Conservation (phyloP, 148 eudicot species). For the Euryodendron excelsum region DNA sequence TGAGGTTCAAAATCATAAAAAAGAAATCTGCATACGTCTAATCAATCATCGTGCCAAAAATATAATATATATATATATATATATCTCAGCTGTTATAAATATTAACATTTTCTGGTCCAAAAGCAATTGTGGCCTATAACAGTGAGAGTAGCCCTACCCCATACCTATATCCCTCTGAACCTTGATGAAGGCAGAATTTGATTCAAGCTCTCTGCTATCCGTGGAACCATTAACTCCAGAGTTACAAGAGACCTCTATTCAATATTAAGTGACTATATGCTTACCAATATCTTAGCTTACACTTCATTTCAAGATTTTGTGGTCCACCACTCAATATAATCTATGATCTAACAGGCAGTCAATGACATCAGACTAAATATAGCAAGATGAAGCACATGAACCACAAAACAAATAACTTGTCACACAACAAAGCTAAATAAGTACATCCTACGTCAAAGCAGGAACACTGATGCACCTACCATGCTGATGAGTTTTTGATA, state of each 20-base stretch:
- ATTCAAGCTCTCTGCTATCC: background rate
- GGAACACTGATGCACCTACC: conserved; percentile 42
- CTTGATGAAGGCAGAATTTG: background rate
- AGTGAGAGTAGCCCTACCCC: background rate
- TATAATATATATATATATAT: too few species aligned
- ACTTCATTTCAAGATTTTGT: background rate
- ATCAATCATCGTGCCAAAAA: background rate
- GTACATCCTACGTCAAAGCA: background rate
- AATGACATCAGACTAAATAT: background rate
- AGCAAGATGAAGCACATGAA: background rate
- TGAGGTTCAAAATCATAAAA: background rate
- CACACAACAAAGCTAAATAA: background rate
- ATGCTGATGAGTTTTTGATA: conserved; percentile 60
- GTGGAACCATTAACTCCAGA: too few species aligned
- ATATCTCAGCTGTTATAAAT: background rate
- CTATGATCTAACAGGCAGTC: background rate
- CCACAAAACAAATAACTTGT: background rate
- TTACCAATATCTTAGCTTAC: background rate
- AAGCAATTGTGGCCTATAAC: background rate
- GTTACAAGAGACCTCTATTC: too few species aligned
- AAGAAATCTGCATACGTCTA: background rate
- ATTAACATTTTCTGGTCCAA: conserved; percentile 6
- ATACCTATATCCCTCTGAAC: background rate
- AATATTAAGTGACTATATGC: background rate
- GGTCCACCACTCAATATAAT: background rate